These are phyloP conservation scores for Salvia rosmarinus DNA, from an alignment of 257 asterid genomes.

Conservation along the genomic window DNA sequence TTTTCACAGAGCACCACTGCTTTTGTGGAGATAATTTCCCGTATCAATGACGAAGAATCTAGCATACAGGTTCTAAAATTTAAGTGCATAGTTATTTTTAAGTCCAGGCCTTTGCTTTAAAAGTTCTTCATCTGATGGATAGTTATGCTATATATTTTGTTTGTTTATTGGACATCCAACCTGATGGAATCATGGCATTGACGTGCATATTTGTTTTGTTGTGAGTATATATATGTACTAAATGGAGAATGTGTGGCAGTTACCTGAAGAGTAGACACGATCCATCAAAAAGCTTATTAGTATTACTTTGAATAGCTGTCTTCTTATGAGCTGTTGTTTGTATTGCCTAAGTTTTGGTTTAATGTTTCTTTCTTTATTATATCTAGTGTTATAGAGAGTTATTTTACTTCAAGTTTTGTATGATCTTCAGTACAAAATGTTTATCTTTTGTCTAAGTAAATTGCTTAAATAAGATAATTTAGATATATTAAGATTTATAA, in stretches of 20 bases:
- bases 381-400: constrained; percentile 12
- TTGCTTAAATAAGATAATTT: constrained; percentile 29
- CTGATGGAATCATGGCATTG: background rate
- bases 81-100: constrained; percentile 30
- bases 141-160: background rate
- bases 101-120: constrained; percentile 9
- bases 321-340: constrained; percentile 23
- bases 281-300: constrained; percentile 29
- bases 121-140: constrained; percentile 8
- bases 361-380: constrained; percentile 14
- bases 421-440: background rate
- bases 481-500: constrained; percentile 13
- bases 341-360: constrained; percentile 15
- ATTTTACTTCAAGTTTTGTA: constrained; percentile 21
- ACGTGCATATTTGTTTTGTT: constrained; percentile 6
- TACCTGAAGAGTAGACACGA: constrained; percentile 29
- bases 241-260: constrained; percentile 22
- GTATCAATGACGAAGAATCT: constrained; percentile 93
- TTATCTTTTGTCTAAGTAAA: constrained; percentile 24
- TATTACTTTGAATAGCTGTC: background rate
- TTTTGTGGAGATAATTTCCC: constrained; percentile 86
- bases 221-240: constrained; percentile 23
- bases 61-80: constrained; percentile 79
- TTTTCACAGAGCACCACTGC: constrained; percentile 76
- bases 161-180: constrained; percentile 19